Conservation (phyloP, 164 flowering plant genomes). For the Tetracentron sinense region DNA sequence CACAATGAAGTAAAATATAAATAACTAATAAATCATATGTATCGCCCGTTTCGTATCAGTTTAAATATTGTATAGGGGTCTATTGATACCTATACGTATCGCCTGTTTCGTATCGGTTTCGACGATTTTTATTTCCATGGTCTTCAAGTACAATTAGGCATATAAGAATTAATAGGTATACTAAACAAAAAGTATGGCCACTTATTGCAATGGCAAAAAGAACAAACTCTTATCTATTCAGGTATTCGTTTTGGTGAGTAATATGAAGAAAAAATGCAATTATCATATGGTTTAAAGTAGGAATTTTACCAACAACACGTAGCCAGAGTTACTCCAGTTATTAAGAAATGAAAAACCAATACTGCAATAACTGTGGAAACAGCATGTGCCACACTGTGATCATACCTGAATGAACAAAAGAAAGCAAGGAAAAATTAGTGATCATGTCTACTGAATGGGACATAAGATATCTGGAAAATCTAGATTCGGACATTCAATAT, state of each 20-base stretch:
- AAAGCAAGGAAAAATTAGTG: not conserved
- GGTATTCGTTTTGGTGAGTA: not conserved
- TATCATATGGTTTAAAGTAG: not conserved
- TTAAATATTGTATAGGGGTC: too few species aligned
- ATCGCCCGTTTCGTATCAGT: too few species aligned
- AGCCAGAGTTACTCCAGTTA: slow-evolving; percentile 70
- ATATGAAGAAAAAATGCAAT: not conserved
- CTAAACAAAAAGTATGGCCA: not conserved
- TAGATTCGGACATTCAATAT: too few species aligned
- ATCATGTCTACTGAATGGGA: too few species aligned
- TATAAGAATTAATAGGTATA: not conserved
- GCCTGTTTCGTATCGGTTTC: too few species aligned
- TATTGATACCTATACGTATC: not conserved
- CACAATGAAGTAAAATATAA: too few species aligned
- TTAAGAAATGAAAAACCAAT: slow-evolving; percentile 71
- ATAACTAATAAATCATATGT: too few species aligned
- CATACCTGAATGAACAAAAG: slow-evolving; percentile 62
- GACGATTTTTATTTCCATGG: too few species aligned
- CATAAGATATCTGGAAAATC: too few species aligned
- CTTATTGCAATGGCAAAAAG: not conserved
- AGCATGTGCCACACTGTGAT: slow-evolving; percentile 74
- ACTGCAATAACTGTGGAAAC: slow-evolving; percentile 72
- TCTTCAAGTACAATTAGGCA: not conserved
- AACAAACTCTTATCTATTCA: not conserved
- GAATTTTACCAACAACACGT: slow-evolving; percentile 84